Base-by-base conservation (phyloP, 139 green algal species). In the Nannochloris sp. region DNA sequence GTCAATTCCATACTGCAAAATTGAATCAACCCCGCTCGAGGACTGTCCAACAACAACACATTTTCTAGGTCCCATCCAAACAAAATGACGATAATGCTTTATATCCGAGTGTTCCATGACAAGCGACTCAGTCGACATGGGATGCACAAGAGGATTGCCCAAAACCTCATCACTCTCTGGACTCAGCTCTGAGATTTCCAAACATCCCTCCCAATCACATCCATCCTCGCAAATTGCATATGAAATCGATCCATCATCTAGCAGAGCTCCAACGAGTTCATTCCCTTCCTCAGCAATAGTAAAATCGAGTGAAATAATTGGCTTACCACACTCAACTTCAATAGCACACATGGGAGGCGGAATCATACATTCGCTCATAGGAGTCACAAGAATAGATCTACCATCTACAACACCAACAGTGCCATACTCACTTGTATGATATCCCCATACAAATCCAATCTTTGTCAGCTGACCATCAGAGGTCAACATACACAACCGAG, bases 401-500 rank as follows among this genome's bases (percentile, higher is more conserved):
- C 90, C 91, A 55, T 97, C 91, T 12, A 96, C 74, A 31, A 97
- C 90, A 4, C 79, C 85, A 1, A 74, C 83, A 1, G 90, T 96
- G 27, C 86, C 86, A 3, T 57, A 55, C 2, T 60, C 60, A 64
- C 79, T 88, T 4, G 81, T 66, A 9, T 9, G 31, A 16, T 19
- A n/a, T 15, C 76, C 66, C 67, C 71, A 75, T 0, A 5, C 18
- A 34, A 87, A 71, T 46, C 11, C 4, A 12, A 71, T n/a, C 25
- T 24, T 23, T 25, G 7, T 34, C 8, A 21, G 50, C 80, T 19
- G 8, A 11, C 72, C 75, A 1, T 27, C 53, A 3, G 24, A 48
- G 0, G 66, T 65, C 25, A 64, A 25, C 24, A 66, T 37, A 57
- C 68, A 69, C 48, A 84, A 56, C 44, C 80, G 70, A 43, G 94